phyloP scores from a whole-genome alignment of 139 green algal species.

The Chlorella sp. region DNA sequence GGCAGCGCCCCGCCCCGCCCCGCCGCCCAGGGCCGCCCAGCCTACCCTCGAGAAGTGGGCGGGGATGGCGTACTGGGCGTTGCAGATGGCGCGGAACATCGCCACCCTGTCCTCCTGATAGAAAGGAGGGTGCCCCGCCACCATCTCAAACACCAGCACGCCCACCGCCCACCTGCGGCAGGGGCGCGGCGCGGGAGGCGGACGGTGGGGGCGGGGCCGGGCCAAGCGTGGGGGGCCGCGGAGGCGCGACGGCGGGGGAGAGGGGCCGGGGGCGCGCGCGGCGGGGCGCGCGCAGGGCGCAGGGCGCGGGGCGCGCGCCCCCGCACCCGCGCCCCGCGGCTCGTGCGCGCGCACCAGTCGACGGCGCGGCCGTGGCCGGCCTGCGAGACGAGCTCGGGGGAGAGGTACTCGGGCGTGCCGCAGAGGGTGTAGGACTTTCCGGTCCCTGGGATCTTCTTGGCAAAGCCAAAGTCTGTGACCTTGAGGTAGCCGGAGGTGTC shows the following conservation, averaged over 20 bases:
- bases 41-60: conserved; percentile 67
- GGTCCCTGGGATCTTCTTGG: conserved; percentile 70
- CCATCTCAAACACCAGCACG: conserved; percentile 92
- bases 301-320: too few relatives aligned
- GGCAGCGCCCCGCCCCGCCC: neutral
- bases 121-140: conserved; percentile 85
- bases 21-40: too few relatives aligned
- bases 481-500: conserved; percentile 68
- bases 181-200: neutral
- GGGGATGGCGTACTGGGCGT: conserved; percentile 62
- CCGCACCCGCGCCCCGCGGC: too few relatives aligned
- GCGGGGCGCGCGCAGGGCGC: too few relatives aligned
- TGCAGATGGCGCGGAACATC: conserved; percentile 88
- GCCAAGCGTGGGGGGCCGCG: too few relatives aligned
- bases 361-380: conserved; percentile 76
- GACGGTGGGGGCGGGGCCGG: neutral
- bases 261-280: too few relatives aligned
- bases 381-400: conserved; percentile 88
- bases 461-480: conserved; percentile 92
- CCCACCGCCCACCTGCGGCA: conserved; percentile 84
- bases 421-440: conserved; percentile 91
- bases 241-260: too few relatives aligned
- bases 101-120: conserved; percentile 78
- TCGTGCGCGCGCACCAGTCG: conserved; percentile 79
- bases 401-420: conserved; percentile 96